Evolutionary conservation across 2,329 filamentous ascomycete species (phyloP).

Genomic region (Aspergillus thermomutatus): DNA sequence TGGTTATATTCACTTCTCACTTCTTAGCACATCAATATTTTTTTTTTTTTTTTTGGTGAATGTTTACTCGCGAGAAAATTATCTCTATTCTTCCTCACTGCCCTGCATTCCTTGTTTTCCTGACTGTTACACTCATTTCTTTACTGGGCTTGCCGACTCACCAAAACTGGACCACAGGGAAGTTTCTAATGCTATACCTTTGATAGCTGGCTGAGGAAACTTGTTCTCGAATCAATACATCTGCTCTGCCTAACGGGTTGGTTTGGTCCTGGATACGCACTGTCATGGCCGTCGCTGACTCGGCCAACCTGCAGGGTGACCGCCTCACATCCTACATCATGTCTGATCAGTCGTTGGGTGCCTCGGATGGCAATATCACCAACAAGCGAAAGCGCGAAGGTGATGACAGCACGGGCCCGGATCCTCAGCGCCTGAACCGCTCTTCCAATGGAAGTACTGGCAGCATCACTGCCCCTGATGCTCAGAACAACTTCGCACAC

Average conservation of each 20-base stretch:
- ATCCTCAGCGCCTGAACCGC: slow-evolving; percentile 39
- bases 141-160: slow-evolving; percentile 2
- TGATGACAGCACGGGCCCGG: slow-evolving; percentile 38
- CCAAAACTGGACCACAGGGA: neutral
- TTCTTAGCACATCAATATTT: neutral
- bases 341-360: slow-evolving; percentile 38
- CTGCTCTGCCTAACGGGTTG: neutral
- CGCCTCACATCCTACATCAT: slow-evolving; percentile 18
- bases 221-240: neutral
- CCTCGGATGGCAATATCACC: slow-evolving; percentile 30
- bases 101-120: neutral
- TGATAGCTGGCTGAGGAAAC: neutral
- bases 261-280: neutral
- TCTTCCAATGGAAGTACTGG: slow-evolving; percentile 40
- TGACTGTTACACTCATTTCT: neutral
- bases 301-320: slow-evolving; percentile 1
- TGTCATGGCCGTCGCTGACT: neutral
- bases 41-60: neutral
- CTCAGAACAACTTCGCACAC: slow-evolving; percentile 34
- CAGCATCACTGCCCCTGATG: slow-evolving; percentile 32
- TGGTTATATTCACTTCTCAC: neutral
- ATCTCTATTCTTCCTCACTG: neutral
- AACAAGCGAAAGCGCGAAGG: slow-evolving; percentile 43
- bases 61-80: neutral
- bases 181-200: neutral